Conservation (phyloP, 106 monocot species). For the Gastrodia elata region DNA sequence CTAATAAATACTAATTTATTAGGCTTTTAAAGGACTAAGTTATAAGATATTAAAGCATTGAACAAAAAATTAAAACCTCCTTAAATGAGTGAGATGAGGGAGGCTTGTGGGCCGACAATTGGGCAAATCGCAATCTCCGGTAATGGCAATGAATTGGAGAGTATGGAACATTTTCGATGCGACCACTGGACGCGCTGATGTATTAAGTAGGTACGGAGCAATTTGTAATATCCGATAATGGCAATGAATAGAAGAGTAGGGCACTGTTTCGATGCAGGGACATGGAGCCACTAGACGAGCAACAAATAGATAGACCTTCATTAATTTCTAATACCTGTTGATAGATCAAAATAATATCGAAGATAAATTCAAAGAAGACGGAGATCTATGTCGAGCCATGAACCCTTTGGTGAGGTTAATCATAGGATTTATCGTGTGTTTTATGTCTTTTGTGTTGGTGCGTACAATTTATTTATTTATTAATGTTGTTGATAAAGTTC, state of each 20-base stretch:
- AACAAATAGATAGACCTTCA: neutral
- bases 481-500: too few species aligned
- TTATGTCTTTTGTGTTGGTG: too few species aligned
- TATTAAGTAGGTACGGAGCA: neutral
- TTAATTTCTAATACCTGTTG: too few species aligned
- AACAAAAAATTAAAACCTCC: slow-evolving; percentile 1
- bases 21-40: too few species aligned
- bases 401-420: too few species aligned
- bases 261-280: neutral
- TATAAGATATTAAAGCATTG: neutral
- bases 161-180: neutral
- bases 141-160: neutral
- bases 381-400: too few species aligned
- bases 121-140: neutral
- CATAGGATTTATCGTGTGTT: too few species aligned
- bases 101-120: neutral
- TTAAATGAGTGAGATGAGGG: neutral
- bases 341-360: too few species aligned
- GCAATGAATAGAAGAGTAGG: too few species aligned
- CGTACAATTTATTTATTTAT: too few species aligned
- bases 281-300: neutral
- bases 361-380: too few species aligned
- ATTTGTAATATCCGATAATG: too few species aligned
- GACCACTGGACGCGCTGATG: neutral
- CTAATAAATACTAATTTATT: slow-evolving; percentile 14